Evolutionary conservation across 345 rosid species (phyloP).

Genomic region (Sonneratia caseolaris): DNA sequence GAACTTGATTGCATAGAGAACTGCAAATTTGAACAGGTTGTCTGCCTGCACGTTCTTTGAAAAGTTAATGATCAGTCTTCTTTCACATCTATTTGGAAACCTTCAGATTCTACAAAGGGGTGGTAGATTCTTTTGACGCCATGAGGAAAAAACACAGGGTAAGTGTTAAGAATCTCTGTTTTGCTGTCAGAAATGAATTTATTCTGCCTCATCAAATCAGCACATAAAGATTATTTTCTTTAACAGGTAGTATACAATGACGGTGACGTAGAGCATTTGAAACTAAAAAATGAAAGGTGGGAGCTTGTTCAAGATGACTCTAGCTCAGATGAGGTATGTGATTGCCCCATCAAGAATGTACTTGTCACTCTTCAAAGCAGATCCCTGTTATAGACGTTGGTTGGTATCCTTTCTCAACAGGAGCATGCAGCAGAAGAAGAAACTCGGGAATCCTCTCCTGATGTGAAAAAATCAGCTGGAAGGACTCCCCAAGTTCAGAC

Average conservation of each 20-base stretch:
- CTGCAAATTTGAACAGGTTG: neutral
- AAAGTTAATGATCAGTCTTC: neutral
- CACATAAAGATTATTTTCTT: conserved; percentile 7
- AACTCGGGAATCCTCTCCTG: neutral
- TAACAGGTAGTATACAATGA: conserved; percentile 63
- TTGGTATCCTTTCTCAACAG: neutral
- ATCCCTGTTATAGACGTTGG: too few relatives aligned
- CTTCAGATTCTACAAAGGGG: conserved; percentile 74
- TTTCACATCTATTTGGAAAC: conserved; percentile 5
- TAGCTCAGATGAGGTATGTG: conserved; percentile 8
- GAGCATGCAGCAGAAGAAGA: conserved; percentile 6
- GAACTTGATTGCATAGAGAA: neutral
- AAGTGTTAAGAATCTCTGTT: conserved; percentile 10
- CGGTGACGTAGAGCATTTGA: conserved; percentile 62
- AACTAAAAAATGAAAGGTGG: conserved; percentile 57
- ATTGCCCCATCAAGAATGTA: neutral
- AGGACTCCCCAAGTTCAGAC: neutral
- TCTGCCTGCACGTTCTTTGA: too few relatives aligned
- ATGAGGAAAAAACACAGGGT: conserved; percentile 69
- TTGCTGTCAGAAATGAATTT: neutral
- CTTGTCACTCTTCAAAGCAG: neutral
- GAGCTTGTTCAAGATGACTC: conserved; percentile 27
- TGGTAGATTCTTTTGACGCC: conserved; percentile 43
- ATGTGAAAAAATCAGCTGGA: neutral
- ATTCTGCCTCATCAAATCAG: neutral